Evolutionary conservation across 2,329 filamentous ascomycete species (phyloP), one percentile per base, ranked within the genome.

Genomic region (Penicillium olsonii): DNA sequence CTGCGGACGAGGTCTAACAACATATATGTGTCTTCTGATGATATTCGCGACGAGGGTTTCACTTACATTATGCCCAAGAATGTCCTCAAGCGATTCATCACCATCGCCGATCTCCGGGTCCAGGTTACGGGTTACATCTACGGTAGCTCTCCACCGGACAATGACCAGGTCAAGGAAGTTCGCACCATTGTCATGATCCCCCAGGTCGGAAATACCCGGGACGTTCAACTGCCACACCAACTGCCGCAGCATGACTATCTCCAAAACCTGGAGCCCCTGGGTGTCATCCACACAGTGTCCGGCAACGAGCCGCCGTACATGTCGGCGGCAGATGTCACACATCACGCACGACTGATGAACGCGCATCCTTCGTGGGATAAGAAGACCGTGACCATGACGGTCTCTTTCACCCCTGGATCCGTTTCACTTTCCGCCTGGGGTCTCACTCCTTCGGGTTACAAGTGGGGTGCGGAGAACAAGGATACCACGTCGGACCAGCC

Each of bases 51-150:
- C 56, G 91, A 96, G 52, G 90, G 92, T 33, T 87, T 89, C 67
- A 99, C 92, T 1, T 99, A 97, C 65, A 89, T 99, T 64, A 96
- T 99, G 90, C 94, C 94, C 1, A 99, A 97, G 83, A 99, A 99
- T 70, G 87, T 99, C 41, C 82, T 99, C 64, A 96, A 96, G 81
- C 89, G 90, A 57, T 99, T 99, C 79, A 97, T 99, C 75, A 94
- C 90, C 19, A 95, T 99, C 66, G 88, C 94, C 39, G 94, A 99
- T 76, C 83, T 99, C 48, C 88, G 95, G 40, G 92, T 97, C 12
- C 94, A 99, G 73, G 92, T 99, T 42, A 92, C 92, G 14, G 94
- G 92, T 1, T 99, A 96, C 69, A 81, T 99, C 0, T 99, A 99
- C 68, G 94, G 94, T 58, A 84, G 84, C 39, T 96, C 92, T 1